Evolutionary conservation across 148 eudicot species (phyloP).

Genomic region (Dianthus caryophyllus): DNA sequence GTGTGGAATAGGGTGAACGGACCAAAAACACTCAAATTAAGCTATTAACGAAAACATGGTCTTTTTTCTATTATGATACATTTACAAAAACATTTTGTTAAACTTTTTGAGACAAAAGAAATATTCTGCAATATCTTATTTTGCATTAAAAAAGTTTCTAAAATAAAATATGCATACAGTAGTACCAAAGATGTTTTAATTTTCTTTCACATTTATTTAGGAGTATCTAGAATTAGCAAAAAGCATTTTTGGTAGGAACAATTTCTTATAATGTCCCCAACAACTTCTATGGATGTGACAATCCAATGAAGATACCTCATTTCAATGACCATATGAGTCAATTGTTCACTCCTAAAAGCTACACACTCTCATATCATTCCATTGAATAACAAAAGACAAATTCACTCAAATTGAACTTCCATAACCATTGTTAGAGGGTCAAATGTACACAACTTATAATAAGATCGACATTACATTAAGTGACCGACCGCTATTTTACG

Average conservation of each 20-base stretch:
- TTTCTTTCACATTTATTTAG: background rate
- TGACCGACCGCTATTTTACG: too few species aligned
- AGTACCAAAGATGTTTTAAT: background rate
- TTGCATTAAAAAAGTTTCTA: background rate
- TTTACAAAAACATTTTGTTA: too few species aligned
- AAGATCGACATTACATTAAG: too few species aligned
- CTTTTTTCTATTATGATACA: too few species aligned
- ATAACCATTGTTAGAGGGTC: too few species aligned
- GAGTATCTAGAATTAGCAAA: constrained; percentile 8
- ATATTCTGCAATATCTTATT: too few species aligned
- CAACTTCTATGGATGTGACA: constrained; percentile 3
- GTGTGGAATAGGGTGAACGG: too few species aligned
- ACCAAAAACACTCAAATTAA: too few species aligned
- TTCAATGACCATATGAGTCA: constrained; percentile 6
- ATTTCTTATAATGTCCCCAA: background rate
- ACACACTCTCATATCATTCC: background rate
- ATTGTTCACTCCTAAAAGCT: background rate
- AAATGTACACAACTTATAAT: too few species aligned
- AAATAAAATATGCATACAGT: background rate
- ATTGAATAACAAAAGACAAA: background rate
- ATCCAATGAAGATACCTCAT: constrained; percentile 2
- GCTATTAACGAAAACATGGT: too few species aligned
- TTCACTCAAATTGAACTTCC: background rate
- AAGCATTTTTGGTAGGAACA: constrained; percentile 4
- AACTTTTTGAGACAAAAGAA: too few species aligned